These are phyloP conservation scores for Fereydounia khargensis DNA, from an alignment of 1,284 basidiomycete genomes.

Conservation along the genomic window DNA sequence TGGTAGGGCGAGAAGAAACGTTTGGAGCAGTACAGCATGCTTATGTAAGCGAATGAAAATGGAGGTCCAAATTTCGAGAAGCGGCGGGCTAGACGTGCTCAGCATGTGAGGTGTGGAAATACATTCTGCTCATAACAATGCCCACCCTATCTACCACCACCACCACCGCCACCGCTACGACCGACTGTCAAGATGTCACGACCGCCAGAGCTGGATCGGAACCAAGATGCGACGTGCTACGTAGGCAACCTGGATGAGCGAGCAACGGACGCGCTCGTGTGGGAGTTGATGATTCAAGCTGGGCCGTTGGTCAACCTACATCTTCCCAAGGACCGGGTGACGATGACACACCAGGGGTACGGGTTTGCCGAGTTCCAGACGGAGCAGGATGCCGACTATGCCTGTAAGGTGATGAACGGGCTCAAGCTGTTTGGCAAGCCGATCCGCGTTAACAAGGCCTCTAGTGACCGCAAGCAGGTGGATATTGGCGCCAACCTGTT, in stretches of 20 bases:
- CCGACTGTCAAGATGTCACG: too few relatives aligned
- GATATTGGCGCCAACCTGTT: conserved; percentile 98
- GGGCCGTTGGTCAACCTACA: conserved; percentile 82
- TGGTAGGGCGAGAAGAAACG: too few relatives aligned
- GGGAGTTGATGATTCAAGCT: conserved; percentile 98
- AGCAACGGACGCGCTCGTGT: conserved; percentile 87
- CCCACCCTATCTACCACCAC: too few relatives aligned
- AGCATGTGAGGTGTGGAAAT: too few relatives aligned
- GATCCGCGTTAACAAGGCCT: conserved; percentile 93
- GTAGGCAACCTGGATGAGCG: conserved; percentile 90
- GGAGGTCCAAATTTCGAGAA: too few relatives aligned
- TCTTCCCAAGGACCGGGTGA: conserved; percentile 98
- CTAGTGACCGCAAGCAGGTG: conserved; percentile 91
- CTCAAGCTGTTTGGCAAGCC: conserved; percentile 98
- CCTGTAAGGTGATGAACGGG: conserved; percentile 99
- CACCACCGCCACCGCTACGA: too few relatives aligned
- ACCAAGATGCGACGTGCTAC: conserved; percentile 57
- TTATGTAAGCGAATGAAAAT: too few relatives aligned
- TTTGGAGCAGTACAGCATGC: too few relatives aligned
- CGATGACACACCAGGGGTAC: conserved; percentile 96
- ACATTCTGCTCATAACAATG: too few relatives aligned
- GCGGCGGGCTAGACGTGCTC: too few relatives aligned
- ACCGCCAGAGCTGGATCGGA: conserved; percentile 46
- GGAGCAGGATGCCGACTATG: conserved; percentile 97
- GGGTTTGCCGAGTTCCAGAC: conserved; percentile 98